Conservation (phyloP, 2,329 filamentous ascomycete species). For the Colletotrichum destructivum region DNA sequence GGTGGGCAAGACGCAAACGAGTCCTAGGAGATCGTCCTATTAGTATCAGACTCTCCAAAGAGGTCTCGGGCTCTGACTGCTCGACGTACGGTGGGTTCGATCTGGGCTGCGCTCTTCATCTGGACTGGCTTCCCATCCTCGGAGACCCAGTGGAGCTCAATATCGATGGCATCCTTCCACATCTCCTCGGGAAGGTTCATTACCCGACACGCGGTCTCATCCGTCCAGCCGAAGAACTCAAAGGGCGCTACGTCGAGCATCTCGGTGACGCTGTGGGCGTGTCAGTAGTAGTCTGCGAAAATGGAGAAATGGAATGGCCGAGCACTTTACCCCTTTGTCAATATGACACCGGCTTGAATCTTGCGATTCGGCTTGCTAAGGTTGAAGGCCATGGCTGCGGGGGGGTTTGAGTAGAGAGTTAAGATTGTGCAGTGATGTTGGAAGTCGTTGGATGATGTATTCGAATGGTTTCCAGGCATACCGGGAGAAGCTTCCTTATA, state of each 20-base stretch:
- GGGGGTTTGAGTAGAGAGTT: background rate
- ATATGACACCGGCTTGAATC: slow-evolving; percentile 50
- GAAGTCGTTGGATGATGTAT: too few species aligned
- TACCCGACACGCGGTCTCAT: slow-evolving; percentile 36
- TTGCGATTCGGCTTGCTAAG: slow-evolving; percentile 46
- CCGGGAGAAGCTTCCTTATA: background rate
- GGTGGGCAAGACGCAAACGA: slow-evolving; percentile 56
- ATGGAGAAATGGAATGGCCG: background rate
- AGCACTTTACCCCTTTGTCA: slow-evolving; percentile 47
- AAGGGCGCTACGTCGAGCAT: slow-evolving; percentile 54
- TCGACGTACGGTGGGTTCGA: slow-evolving; percentile 50
- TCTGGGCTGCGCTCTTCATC: slow-evolving; percentile 48
- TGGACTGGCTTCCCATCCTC: slow-evolving; percentile 44
- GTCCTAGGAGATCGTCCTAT: slow-evolving; percentile 47
- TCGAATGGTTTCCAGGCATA: too few species aligned
- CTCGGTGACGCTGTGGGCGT: slow-evolving; percentile 49
- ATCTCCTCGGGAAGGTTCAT: slow-evolving; percentile 14
- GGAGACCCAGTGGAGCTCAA: slow-evolving; percentile 55
- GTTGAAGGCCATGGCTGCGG: slow-evolving; percentile 38
- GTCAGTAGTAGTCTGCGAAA: background rate
- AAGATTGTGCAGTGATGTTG: background rate
- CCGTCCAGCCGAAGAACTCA: slow-evolving; percentile 48
- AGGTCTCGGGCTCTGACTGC: too few species aligned
- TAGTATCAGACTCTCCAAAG: background rate
- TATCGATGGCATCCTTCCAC: slow-evolving; percentile 45